These are phyloP conservation scores for Pisolithus thermaeus DNA, from an alignment of 1,284 basidiomycete species.

Conservation along the genomic window DNA sequence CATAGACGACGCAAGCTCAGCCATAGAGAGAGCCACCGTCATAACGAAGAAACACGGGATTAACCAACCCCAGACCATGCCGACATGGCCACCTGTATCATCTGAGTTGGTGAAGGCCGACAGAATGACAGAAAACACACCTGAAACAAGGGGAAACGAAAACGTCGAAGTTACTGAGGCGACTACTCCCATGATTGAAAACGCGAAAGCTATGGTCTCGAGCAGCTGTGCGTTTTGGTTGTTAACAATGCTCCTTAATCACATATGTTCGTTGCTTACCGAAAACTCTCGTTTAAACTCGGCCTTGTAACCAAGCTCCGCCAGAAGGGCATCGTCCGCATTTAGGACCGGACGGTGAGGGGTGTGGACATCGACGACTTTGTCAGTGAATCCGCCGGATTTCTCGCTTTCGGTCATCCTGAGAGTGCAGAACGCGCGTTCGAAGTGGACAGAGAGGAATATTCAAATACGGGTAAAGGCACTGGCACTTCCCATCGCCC, in stretches of 20 bases:
- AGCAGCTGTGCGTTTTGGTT: conserved; percentile 35
- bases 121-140: conserved; percentile 26
- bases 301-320: conserved; percentile 65
- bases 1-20: conserved; percentile 70
- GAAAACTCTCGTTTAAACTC: conserved; percentile 77
- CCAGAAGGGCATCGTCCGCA: conserved; percentile 53
- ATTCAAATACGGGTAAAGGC: not conserved
- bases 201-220: conserved; percentile 63
- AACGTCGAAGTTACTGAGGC: conserved; percentile 65
- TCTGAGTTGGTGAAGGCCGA: conserved; percentile 1
- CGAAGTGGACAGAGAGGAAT: not conserved
- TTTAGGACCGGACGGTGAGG: conserved; percentile 27
- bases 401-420: conserved; percentile 20
- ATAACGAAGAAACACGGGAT: conserved; percentile 68
- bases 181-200: conserved; percentile 73
- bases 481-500: not conserved
- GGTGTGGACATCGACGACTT: conserved; percentile 6
- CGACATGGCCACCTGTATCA: conserved; percentile 58
- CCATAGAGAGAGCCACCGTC: conserved; percentile 62
- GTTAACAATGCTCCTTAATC: not conserved
- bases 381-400: conserved; percentile 6
- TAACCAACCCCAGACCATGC: conserved; percentile 75
- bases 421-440: not conserved
- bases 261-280: conserved; percentile 31
- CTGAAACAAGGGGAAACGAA: conserved; percentile 56